Conservation (phyloP, 225 moss, liverwort and hornwort species). For the Physcomitrium patens region DNA sequence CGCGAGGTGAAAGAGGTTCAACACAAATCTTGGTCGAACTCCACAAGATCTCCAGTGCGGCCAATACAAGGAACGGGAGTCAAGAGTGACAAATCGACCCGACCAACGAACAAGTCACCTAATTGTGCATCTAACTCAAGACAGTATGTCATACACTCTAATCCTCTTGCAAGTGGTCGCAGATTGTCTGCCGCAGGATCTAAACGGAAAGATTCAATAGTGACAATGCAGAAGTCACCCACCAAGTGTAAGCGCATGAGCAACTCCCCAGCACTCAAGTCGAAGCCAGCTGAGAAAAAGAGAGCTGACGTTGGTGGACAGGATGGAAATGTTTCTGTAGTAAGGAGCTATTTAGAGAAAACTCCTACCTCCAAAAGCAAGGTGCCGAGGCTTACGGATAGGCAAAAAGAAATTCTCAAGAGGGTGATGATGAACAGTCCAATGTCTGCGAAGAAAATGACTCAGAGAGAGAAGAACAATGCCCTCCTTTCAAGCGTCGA, state of each 20-base stretch:
- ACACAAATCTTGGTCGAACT: conserved; percentile 57
- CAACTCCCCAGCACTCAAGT: conserved; percentile 43
- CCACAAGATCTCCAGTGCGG: conserved; percentile 43
- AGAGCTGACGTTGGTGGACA: conserved; percentile 17
- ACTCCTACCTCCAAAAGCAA: conserved; percentile 24
- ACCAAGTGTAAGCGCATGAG: conserved; percentile 47
- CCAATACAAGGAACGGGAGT: conserved; percentile 9
- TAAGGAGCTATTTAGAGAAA: conserved; percentile 27
- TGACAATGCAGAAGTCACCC: conserved; percentile 36
- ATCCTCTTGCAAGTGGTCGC: conserved; percentile 49
- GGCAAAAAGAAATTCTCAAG: conserved; percentile 52
- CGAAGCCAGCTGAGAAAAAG: conserved; percentile 42
- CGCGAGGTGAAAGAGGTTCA: conserved; percentile 35
- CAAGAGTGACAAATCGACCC: conserved; percentile 38
- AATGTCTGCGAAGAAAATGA: not conserved
- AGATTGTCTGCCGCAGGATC: conserved; percentile 43
- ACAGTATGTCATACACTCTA: conserved; percentile 42
- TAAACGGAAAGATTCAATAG: conserved; percentile 34
- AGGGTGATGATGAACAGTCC: conserved; percentile 47
- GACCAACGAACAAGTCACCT: conserved; percentile 35
- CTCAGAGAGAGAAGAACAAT: no score
- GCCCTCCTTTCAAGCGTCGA: no score
- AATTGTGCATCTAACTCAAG: conserved; percentile 30
- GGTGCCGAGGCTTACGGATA: conserved; percentile 37
- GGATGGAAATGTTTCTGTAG: conserved; percentile 26